Evolutionary conservation across 805 yeast species (phyloP).

Genomic region (Kodamaea kakaduensis): DNA sequence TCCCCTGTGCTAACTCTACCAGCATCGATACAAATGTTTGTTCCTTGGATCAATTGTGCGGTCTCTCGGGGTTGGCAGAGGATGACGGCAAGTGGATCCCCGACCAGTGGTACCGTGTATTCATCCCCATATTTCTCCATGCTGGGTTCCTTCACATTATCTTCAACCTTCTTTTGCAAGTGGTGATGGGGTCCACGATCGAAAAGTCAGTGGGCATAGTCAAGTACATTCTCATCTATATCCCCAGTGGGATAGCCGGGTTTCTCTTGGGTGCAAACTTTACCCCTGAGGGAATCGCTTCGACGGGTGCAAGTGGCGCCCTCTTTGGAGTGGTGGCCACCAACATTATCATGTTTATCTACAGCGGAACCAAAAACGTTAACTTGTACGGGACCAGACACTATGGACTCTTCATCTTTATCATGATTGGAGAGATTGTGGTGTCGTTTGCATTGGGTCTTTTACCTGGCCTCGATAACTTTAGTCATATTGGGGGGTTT

Average conservation of each 20-base stretch:
- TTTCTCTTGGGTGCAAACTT: constrained; percentile 66
- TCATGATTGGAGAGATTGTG: constrained; percentile 54
- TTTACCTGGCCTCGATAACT: constrained; percentile 71
- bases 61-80: constrained; percentile 46
- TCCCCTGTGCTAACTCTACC: constrained; percentile 72
- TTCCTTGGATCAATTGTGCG: constrained; percentile 54
- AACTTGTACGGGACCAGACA: constrained; percentile 42
- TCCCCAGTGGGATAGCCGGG: constrained; percentile 62
- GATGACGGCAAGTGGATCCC: constrained; percentile 39
- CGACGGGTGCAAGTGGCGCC: constrained; percentile 71
- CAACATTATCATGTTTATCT: constrained; percentile 52
- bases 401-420: constrained; percentile 43
- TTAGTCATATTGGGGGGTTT: constrained; percentile 74
- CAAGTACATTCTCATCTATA: constrained; percentile 51
- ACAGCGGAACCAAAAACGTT: constrained; percentile 48
- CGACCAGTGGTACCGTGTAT: constrained; percentile 64
- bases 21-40: constrained; percentile 52
- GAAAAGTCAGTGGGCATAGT: constrained; percentile 55
- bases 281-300: constrained; percentile 61
- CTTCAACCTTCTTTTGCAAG: constrained; percentile 58
- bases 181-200: constrained; percentile 55
- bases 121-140: constrained; percentile 68
- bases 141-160: constrained; percentile 70
- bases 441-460: constrained; percentile 60
- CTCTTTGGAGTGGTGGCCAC: constrained; percentile 66